These are phyloP conservation scores for Oehlia diaphana DNA, from an alignment of 192 early-diverging fungal genomes.

Conservation along the genomic window DNA sequence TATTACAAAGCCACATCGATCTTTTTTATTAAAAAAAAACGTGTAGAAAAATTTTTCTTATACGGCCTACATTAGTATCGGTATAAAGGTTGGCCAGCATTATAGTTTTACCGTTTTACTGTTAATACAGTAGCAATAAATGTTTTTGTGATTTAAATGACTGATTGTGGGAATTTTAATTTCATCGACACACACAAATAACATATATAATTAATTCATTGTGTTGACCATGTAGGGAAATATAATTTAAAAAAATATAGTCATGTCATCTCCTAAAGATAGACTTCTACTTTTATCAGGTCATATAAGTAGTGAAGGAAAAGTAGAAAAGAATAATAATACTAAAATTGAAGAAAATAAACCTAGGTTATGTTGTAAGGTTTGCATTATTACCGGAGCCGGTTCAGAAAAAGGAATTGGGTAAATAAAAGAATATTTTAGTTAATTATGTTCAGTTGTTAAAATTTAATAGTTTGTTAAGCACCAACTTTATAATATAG, in stretches of 20 bases:
- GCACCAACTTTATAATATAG: constrained; percentile 23
- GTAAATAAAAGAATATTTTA: constrained; percentile 28
- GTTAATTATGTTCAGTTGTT: neutral
- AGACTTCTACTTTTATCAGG: neutral
- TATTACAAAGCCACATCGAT: neutral
- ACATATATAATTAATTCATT: too few species aligned
- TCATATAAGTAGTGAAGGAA: neutral
- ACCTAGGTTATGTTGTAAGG: constrained; percentile 36
- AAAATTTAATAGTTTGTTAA: neutral
- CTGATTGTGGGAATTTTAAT: too few species aligned
- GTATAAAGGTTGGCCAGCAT: too few species aligned
- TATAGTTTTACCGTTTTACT: too few species aligned
- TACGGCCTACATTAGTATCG: too few species aligned
- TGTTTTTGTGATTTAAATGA: too few species aligned
- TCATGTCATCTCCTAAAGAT: constrained; percentile 3
- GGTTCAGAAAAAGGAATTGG: constrained; percentile 50
- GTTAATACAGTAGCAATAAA: too few species aligned
- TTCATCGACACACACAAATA: too few species aligned
- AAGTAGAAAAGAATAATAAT: too few species aligned
- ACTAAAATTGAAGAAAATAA: neutral
- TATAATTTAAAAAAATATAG: too few species aligned
- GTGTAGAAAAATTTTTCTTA: too few species aligned
- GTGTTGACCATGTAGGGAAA: too few species aligned
- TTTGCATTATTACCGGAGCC: constrained; percentile 57
- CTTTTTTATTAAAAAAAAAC: neutral